Base-by-base conservation (phyloP, 179 eudicot genomes). In the Amaranthus tricolor region DNA sequence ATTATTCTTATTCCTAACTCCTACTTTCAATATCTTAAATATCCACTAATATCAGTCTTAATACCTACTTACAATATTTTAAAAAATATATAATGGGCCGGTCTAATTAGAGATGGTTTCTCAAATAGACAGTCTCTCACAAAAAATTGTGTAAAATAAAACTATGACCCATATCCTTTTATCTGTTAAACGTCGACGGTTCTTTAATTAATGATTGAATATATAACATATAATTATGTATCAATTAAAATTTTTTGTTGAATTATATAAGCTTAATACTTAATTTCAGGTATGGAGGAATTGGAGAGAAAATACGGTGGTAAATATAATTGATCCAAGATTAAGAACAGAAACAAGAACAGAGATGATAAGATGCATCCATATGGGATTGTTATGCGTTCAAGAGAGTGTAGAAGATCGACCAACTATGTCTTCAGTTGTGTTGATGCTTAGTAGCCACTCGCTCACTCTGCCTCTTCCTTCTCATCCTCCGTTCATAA, bases 211-310 rank as follows among this genome's bases (percentile, higher is more conserved):
- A 31, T 31, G 40, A 31, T 31, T 31, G 40, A 31, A 31, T 4
- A 1, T 1, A 31, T 31, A 31, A 31, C 40, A 31, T 31, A 31
- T 4, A 31, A 31, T 31, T 4, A 0, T 31, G 4, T 0, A 31
- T 45, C 17, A 13, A 21, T 21, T 47, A 44, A 7, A 45, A 43
- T 16, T 7, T 5, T n/a, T 17, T 16, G 2, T 60, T 60, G 9
- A 4, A n/a, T 53, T 53, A 14, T 9, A 9, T 9, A 9, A 2
- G 10, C 56, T 53, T 9, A 9, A 9, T 53, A 51, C 1, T 50
- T 7, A 59, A 1, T 50, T 66, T 12, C 45, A 90, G 90, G 95
- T 79, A 9, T 88, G 95, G 95, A 84, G 74, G 70, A 21, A 78
- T 59, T 88, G 91, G 94, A 75, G 10, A 14, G 82, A 82, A 9